These are phyloP conservation scores for Alternaria sp. DNA, from an alignment of 2,329 filamentous ascomycete species.

Conservation along the genomic window DNA sequence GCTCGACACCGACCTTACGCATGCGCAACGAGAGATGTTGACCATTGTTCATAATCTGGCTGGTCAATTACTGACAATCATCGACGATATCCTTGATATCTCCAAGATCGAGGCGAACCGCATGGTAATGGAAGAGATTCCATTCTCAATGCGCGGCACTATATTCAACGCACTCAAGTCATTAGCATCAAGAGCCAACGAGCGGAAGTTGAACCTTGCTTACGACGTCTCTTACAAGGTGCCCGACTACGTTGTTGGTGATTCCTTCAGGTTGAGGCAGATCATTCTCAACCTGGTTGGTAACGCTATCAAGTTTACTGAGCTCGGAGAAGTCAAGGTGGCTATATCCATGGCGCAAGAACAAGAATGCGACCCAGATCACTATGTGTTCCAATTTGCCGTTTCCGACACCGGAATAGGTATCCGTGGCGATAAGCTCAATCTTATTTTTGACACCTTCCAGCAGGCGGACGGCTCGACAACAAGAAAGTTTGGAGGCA, in stretches of 20 bases:
- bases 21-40: slow-evolving; percentile 96
- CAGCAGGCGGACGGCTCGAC: slow-evolving; percentile 98
- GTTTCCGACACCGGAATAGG: slow-evolving; percentile 97
- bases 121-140: slow-evolving; percentile 98
- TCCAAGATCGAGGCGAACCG: slow-evolving; percentile 89
- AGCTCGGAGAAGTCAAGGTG: slow-evolving; percentile 93
- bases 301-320: slow-evolving; percentile 99
- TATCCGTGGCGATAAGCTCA: slow-evolving; percentile 93
- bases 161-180: slow-evolving; percentile 98
- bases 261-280: slow-evolving; percentile 94
- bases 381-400: slow-evolving; percentile 95
- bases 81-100: slow-evolving; percentile 79
- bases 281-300: slow-evolving; percentile 97
- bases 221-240: slow-evolving; percentile 94
- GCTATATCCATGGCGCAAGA: slow-evolving; percentile 80
- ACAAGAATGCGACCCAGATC: slow-evolving; percentile 71
- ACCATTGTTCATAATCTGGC: slow-evolving; percentile 98
- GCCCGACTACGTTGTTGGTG: slow-evolving; percentile 93
- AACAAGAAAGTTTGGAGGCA: slow-evolving; percentile 94
- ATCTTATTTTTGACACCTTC: slow-evolving; percentile 98
- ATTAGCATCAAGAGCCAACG: slow-evolving; percentile 94
- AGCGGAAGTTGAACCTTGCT: slow-evolving; percentile 90
- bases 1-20: slow-evolving; percentile 89
- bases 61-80: slow-evolving; percentile 95
- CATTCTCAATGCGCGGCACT: slow-evolving; percentile 90